Percentiles rank a stretch among this genome's conserved stretches.
Conservation (phyloP, 768 basidiomycete species). For the Hericium erinaceus region DNA sequence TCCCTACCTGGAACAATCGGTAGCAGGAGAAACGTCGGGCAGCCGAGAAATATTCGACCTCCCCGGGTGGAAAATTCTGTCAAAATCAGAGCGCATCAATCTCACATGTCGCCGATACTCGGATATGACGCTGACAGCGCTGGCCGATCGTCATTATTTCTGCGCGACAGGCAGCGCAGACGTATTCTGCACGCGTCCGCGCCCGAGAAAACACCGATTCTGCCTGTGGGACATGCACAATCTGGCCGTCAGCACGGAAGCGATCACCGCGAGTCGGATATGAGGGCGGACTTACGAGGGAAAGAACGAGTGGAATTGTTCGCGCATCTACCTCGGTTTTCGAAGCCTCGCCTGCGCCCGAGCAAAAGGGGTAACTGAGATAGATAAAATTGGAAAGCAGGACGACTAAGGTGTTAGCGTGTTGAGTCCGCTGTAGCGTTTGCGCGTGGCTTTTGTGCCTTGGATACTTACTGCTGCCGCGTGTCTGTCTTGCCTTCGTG, state of each 20-base stretch:
- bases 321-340: not conserved
- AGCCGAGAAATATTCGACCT: not conserved
- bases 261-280: not conserved
- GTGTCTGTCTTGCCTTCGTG: too few relatives aligned
- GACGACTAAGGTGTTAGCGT: not conserved
- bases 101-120: not conserved
- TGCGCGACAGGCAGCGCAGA: too few relatives aligned
- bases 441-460: too few relatives aligned
- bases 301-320: not conserved
- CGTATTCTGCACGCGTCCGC: too few relatives aligned
- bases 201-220: not conserved
- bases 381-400: not conserved
- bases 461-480: too few relatives aligned
- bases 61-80: not conserved
- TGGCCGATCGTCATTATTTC: too few relatives aligned
- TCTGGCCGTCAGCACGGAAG: too few relatives aligned
- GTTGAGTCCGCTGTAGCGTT: too few relatives aligned
- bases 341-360: not conserved
- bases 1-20: too few relatives aligned
- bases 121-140: not conserved
- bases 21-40: not conserved
- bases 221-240: too few relatives aligned
- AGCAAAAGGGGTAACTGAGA: not conserved
- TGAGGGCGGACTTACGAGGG: not conserved
- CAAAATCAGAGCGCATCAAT: not conserved